These are phyloP conservation scores for Neonectria coccinea DNA, from an alignment of 2,329 filamentous ascomycete species.

Conservation along the genomic window DNA sequence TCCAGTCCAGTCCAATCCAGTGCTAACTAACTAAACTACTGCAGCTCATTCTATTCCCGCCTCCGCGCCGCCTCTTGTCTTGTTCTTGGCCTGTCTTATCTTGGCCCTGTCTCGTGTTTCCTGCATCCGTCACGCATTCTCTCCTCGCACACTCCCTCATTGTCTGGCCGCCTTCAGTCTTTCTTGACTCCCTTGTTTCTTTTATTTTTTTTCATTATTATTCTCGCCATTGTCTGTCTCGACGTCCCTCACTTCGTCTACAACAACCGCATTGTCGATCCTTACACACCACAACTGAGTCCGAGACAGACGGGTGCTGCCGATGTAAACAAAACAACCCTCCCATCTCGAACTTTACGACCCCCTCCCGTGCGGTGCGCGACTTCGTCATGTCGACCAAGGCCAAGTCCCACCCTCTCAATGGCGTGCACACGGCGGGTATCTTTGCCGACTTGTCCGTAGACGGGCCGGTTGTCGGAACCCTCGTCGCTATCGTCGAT, in stretches of 20 bases:
- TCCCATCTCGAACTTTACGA: constrained; percentile 16
- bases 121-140: constrained; percentile 12
- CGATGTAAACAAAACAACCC: constrained; percentile 43
- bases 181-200: constrained; percentile 15
- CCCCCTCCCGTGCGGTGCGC: constrained; percentile 22
- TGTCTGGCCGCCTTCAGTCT: constrained; percentile 19
- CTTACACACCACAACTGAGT: constrained; percentile 28
- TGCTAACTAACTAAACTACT: constrained; percentile 14
- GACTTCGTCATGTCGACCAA: constrained; percentile 62
- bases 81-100: constrained; percentile 33
- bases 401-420: constrained; percentile 66
- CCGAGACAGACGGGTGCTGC: constrained; percentile 32
- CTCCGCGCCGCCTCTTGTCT: constrained; percentile 31
- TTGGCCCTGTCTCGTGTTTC: constrained; percentile 24
- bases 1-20: not conserved
- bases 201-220: constrained; percentile 15
- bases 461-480: constrained; percentile 93
- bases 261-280: constrained; percentile 30
- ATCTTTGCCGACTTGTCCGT: constrained; percentile 95
- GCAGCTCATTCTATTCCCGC: constrained; percentile 30
- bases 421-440: constrained; percentile 83
- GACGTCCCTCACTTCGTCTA: constrained; percentile 18
- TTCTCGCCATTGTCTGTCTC: constrained; percentile 19
- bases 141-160: constrained; percentile 14
- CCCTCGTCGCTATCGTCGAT: constrained; percentile 91